These are phyloP conservation scores for Inga laurina DNA, from an alignment of 306 rosid genomes.

Conservation along the genomic window DNA sequence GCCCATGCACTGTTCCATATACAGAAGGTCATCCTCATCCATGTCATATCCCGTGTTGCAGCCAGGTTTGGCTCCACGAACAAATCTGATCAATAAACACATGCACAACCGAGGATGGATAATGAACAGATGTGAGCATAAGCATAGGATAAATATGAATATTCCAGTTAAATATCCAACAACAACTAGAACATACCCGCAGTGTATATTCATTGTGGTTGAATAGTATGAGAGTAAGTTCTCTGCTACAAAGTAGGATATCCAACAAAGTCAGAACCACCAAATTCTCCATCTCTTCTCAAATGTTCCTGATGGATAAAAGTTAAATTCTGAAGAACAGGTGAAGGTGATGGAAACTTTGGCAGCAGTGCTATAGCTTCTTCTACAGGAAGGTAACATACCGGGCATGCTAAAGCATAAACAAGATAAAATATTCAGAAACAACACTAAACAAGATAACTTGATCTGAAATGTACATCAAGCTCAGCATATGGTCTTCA, in stretches of 20 bases:
- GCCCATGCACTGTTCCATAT: constrained; percentile 84
- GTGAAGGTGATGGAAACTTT: constrained; percentile 68
- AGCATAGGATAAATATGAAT: background rate
- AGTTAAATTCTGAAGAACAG: constrained; percentile 68
- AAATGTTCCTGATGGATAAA: constrained; percentile 65
- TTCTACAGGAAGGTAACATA: constrained; percentile 91
- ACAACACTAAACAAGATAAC: background rate
- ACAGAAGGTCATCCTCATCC: constrained; percentile 67
- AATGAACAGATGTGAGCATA: constrained; percentile 25
- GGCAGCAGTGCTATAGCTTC: constrained; percentile 88
- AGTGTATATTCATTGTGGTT: constrained; percentile 79
- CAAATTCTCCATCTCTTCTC: constrained; percentile 72
- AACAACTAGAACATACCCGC: constrained; percentile 69
- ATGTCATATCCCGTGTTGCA: constrained; percentile 84
- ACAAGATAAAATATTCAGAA: constrained; percentile 27
- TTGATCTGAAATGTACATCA: background rate
- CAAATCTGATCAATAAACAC: constrained; percentile 61
- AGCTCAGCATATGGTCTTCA: background rate
- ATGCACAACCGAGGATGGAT: constrained; percentile 32
- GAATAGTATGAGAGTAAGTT: constrained; percentile 64
- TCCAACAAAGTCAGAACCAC: constrained; percentile 97
- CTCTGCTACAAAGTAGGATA: constrained; percentile 86
- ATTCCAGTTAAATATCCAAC: background rate
- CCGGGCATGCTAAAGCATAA: constrained; percentile 80
- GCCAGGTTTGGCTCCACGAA: constrained; percentile 77